Evolutionary conservation across 768 basidiomycete genomes (phyloP), one percentile per base, ranked within the genome.

Genomic region (Lactifluus rugatus): DNA sequence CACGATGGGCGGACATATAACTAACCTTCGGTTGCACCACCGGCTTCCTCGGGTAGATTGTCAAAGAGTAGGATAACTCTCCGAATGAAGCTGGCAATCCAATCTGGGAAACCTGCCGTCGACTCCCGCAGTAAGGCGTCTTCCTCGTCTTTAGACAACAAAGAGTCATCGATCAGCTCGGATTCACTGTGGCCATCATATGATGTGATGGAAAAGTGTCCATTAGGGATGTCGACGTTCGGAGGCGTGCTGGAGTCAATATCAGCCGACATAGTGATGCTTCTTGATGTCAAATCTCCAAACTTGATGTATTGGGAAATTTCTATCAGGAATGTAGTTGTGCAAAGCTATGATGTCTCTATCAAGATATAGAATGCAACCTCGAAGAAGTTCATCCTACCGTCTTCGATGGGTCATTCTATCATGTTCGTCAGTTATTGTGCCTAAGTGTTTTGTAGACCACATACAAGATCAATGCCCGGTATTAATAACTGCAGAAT

Each of bases 41-140:
- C 83, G 8, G 82, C 80, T 70, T 93, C 90, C 58, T 93, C 90
- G 0, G 92, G 90, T 19, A 94, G 75, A 66, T 91, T 92, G 69
- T 90, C 87, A 59, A 93, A 80, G 5, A 93, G 73, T 55, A 85
- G 79, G 34, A 93, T 83, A 10, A 93, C 85, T 47, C 87, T 75
- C 5, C 84, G 81, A 56, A 93, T 77, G 69, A 93, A 89, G 62
- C 77, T 83, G n/a, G 85, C 77, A 7, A 93, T 77, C 91, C 91
- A 92, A 64, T 87, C 86, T 0, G 87, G 81, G 66, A 92, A 89
- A 36, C 78, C 81, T 2, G 81, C 78, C 16, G 89, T 89, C 21
- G 84, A 80, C 57, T 87, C 82, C 72, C 80, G 79, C 8, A 93
- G 71, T 37, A 87, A 67, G 0, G 76, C 77, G 69, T 93, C 87